Evolutionary conservation across 2,329 filamentous ascomycete genomes (phyloP).

Genomic region (Trichoderma aggressivum): DNA sequence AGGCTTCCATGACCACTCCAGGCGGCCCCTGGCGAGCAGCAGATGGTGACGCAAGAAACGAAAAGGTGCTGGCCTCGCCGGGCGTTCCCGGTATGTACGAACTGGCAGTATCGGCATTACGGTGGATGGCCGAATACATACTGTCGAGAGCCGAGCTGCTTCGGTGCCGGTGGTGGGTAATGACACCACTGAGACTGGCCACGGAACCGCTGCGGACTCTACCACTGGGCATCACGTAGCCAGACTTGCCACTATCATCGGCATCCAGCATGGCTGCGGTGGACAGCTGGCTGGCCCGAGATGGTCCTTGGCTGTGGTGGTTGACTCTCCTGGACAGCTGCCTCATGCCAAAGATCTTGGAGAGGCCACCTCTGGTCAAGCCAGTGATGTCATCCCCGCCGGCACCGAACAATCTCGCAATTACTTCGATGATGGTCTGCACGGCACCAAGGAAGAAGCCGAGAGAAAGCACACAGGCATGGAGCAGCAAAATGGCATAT

Average conservation of each 20-base stretch:
- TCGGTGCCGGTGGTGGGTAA: conserved; percentile 43
- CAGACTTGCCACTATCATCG: conserved; percentile 62
- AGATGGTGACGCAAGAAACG: conserved; percentile 61
- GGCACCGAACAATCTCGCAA: conserved; percentile 76
- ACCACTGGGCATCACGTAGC: conserved; percentile 52
- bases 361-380: conserved; percentile 74
- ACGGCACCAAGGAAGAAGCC: conserved; percentile 91
- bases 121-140: conserved; percentile 41
- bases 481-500: conserved; percentile 83
- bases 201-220: conserved; percentile 60
- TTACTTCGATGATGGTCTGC: conserved; percentile 86
- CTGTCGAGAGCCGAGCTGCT: conserved; percentile 56
- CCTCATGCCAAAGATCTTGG: conserved; percentile 87
- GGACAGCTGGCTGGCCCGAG: conserved; percentile 78
- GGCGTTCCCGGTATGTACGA: conserved; percentile 71
- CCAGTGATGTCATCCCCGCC: conserved; percentile 70
- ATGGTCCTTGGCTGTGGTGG: conserved; percentile 55
- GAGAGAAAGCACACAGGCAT: conserved; percentile 79
- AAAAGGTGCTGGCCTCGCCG: conserved; percentile 67
- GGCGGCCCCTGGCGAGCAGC: conserved; percentile 45
- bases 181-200: conserved; percentile 53
- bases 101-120: conserved; percentile 57
- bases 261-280: conserved; percentile 74
- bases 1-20: conserved; percentile 45
- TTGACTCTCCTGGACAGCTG: conserved; percentile 74